Base-by-base conservation (phyloP, 495 filamentous ascomycete species). In the Aspergillus mulundensis region DNA sequence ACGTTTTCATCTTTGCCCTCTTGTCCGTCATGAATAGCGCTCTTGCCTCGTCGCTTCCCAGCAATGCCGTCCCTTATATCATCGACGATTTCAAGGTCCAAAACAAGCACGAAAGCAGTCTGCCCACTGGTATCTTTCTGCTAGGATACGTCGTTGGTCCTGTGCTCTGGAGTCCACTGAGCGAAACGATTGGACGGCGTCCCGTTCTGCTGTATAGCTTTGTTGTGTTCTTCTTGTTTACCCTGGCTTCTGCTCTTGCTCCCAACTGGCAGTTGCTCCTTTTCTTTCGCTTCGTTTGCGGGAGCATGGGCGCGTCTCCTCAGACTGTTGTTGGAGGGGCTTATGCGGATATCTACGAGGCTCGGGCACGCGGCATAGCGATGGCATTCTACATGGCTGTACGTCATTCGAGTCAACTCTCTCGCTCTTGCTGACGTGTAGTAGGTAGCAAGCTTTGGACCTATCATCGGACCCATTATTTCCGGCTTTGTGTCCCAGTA, bases 51-150 rank as follows among this genome's bases (percentile, higher is more conserved):
- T 79, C 86, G 0, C 66, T 94, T 6, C 85, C 88, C 0, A 83
- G 83, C 58, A 87, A 84, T 66, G 81, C 82, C 40, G 80, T 83
- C 38, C 78, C 76, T 8, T 77, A 72, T 44, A 76, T 75, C 60
- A 67, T 72, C 65, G 58, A 71, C n/a, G 66, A 73, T n/a, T 74
- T 75, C 57, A 34, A 64, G 45, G 48, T 66, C 23, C 55, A 58
- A 73, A 72, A 66, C 16, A 32, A 72, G 55, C 49, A 62, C 7
- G 75, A 83, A 38, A 76, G 82, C 38, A 82, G 87, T 18, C 74
- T 94, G 7, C 89, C 89, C 11, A 89, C 87, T 0, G 88, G 87
- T 0, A 81, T 91, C 1, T 94, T 84, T 54, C 73, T 91, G 0
- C 75, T 91, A 21, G 89, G 87, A 28, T 90, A 88, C 58, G 74